A percentile compares a stretch with the other conserved stretches of the same genome.
These are phyloP conservation scores for Didymella sp. DNA, from an alignment of 2,329 filamentous ascomycete genomes.

Conservation along the genomic window DNA sequence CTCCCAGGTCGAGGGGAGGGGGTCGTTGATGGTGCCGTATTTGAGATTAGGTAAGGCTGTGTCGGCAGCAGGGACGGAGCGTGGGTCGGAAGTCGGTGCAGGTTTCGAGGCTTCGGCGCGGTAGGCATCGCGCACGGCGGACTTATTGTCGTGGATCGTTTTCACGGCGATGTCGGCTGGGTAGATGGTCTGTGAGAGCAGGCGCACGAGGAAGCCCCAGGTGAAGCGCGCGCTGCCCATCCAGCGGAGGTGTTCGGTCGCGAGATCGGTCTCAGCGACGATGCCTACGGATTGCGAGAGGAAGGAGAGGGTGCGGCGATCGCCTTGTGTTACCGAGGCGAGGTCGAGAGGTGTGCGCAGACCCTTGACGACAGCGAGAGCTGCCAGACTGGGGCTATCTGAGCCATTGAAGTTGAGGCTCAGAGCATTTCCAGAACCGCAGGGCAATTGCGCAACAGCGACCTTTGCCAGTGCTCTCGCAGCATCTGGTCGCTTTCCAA, in stretches of 20 bases:
- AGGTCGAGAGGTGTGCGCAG: constrained; percentile 84
- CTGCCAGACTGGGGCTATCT: constrained; percentile 74
- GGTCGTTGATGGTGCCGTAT: constrained; percentile 81
- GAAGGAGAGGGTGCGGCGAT: constrained; percentile 79
- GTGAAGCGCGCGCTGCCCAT: constrained; percentile 89
- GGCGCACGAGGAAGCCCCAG: constrained; percentile 78
- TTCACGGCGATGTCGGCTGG: constrained; percentile 90
- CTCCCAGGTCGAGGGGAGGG: constrained; percentile 79
- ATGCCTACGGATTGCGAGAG: constrained; percentile 90
- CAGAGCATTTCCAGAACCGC: constrained; percentile 94
- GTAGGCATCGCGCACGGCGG: constrained; percentile 76
- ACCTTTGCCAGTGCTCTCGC: constrained; percentile 74
- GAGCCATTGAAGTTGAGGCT: constrained; percentile 88
- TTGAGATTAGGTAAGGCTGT: constrained; percentile 71
- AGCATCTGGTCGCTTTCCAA: constrained; percentile 79
- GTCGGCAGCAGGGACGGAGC: constrained; percentile 28
- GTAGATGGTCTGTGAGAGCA: constrained; percentile 79
- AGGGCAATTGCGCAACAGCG: constrained; percentile 86
- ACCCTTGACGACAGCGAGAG: constrained; percentile 86
- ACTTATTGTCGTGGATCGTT: constrained; percentile 78
- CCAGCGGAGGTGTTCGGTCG: constrained; percentile 90
- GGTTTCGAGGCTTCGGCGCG: constrained; percentile 45
- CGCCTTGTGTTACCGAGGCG: constrained; percentile 84
- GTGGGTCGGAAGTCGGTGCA: constrained; percentile 31
- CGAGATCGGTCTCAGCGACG: constrained; percentile 87